Conservation (phyloP, 2,329 filamentous ascomycete genomes). For the Drechslera avenae region DNA sequence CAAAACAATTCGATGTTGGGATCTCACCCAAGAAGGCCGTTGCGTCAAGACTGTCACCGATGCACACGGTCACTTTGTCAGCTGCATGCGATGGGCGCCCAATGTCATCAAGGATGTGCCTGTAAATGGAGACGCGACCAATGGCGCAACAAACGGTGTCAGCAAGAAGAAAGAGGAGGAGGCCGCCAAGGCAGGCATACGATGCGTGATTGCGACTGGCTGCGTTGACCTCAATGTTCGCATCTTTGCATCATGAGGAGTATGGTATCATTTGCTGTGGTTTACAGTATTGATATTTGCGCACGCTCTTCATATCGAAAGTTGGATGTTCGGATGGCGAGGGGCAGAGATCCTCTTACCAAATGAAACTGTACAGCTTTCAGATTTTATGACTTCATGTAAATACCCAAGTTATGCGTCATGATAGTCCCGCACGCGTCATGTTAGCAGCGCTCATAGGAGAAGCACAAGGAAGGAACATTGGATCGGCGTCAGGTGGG, state of each 20-base stretch:
- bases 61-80: slow-evolving; percentile 83
- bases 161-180: slow-evolving; percentile 59
- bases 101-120: slow-evolving; percentile 67
- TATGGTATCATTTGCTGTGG: neutral
- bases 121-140: slow-evolving; percentile 49
- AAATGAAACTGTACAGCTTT: slow-evolving; percentile 5
- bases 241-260: slow-evolving; percentile 68
- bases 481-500: slow-evolving; percentile 6
- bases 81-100: slow-evolving; percentile 86
- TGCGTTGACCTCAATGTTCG: slow-evolving; percentile 81
- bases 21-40: slow-evolving; percentile 85
- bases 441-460: slow-evolving; percentile 7
- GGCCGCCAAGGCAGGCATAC: slow-evolving; percentile 66
- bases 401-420: slow-evolving; percentile 25
- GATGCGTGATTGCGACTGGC: slow-evolving; percentile 85
- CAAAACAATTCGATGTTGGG: slow-evolving; percentile 93
- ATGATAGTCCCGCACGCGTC: slow-evolving; percentile 12
- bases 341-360: slow-evolving; percentile 1
- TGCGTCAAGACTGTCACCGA: slow-evolving; percentile 82
- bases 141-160: slow-evolving; percentile 52
- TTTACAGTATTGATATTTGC: slow-evolving; percentile 6
- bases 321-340: slow-evolving; percentile 12
- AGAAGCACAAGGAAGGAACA: slow-evolving; percentile 6
- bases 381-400: slow-evolving; percentile 28
- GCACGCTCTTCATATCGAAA: slow-evolving; percentile 11